Base-by-base conservation (phyloP, 2,329 filamentous ascomycete species). In the Dendryphion nanum region DNA sequence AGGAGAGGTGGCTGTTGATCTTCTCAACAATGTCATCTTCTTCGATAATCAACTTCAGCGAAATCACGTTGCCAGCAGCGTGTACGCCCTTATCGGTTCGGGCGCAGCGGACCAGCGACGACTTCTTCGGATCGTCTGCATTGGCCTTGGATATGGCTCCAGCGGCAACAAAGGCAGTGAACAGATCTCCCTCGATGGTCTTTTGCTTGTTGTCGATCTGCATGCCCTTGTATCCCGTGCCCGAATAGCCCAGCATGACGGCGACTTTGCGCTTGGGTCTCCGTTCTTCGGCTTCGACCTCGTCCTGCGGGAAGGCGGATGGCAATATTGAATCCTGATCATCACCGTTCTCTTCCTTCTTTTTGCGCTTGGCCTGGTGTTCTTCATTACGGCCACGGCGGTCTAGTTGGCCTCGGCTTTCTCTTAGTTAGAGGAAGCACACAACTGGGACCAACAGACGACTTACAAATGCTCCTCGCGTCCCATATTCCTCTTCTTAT, bases 31-130 rank as follows among this genome's bases (percentile, higher is more conserved):
- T 81, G 46, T 95, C 82, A 8, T 82, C 77, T 41, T 97, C 91
- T 67, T 97, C 91, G 33, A 96, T 84, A 55, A 98, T 97, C 53
- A 98, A 75, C 72, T 98, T 98, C 56, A 97, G 67, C 20, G 89
- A 95, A 45, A 97, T 88, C 57, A 97, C 84, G 59, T 97, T 97
- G 36, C 91, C 93, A 1, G 91, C 91, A 1, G 91, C 91, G 65
- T 97, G 91, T 2, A 97, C 91, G 38, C 93, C 93, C 73, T 97
- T 98, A 71, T 98, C 93, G 0, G 93, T 98, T 47, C 93, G 79
- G 4, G 93, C 93, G 66, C 93, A 98, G 48, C 93, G 85, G 37
- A 95, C 87, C 32, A 98, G 79, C 36, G 89, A 90, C 2, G 89
- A 95, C 69, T 98, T 98, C 67, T 94, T 95, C 4, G 91, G 93